phyloP scores from a whole-genome alignment of 306 rosid genomes.

The Luffa acutangula region DNA sequence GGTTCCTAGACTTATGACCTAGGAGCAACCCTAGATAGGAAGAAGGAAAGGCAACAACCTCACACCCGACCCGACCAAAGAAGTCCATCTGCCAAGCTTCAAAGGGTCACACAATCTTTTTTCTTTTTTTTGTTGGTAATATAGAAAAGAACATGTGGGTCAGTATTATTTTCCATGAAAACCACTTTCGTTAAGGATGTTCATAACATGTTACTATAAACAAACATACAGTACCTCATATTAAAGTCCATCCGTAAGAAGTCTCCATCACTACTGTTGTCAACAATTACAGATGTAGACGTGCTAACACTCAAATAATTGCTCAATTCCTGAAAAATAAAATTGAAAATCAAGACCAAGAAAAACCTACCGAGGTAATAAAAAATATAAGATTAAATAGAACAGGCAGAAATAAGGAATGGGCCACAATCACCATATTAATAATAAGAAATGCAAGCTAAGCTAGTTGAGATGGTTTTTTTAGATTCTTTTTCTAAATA shows the following conservation, averaged over 20 bases:
- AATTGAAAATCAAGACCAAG: not conserved
- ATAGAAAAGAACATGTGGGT: not conserved
- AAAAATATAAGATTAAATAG: not conserved
- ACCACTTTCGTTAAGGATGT: not conserved
- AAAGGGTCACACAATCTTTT: too few species aligned
- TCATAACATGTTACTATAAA: not conserved
- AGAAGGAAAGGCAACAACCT: too few species aligned
- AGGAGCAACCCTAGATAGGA: too few species aligned
- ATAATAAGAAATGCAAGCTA: not conserved
- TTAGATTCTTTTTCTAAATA: too few species aligned
- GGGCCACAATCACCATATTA: not conserved
- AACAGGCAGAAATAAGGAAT: not conserved
- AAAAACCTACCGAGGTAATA: not conserved
- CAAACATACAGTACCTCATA: slow-evolving; percentile 46
- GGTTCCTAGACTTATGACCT: too few species aligned
- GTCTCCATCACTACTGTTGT: slow-evolving; percentile 81
- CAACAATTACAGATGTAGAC: slow-evolving; percentile 83
- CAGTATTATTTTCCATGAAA: not conserved
- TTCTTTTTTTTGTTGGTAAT: not conserved
- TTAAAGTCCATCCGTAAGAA: slow-evolving; percentile 76
- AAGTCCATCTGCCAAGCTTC: too few species aligned
- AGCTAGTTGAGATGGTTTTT: not conserved
- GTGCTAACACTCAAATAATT: slow-evolving; percentile 73
- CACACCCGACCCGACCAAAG: too few species aligned
- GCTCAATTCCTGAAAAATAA: slow-evolving; percentile 64